Base-by-base conservation (phyloP, 2,329 filamentous ascomycete genomes). In the Epichloe aotearoae region DNA sequence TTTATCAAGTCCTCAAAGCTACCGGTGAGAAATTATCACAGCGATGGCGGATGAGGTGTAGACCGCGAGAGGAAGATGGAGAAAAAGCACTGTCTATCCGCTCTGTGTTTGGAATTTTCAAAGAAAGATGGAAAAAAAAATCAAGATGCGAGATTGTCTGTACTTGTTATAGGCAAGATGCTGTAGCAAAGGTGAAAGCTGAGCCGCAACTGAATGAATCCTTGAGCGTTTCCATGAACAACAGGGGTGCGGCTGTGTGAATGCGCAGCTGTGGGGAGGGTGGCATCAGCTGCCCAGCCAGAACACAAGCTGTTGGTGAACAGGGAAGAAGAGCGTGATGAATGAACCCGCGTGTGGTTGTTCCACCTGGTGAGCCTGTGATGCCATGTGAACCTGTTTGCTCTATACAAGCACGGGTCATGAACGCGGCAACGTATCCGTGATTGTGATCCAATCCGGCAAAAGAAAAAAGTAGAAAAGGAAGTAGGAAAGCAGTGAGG, bases 151-250 rank as follows among this genome's bases (percentile, higher is more conserved):
- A 17, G 23, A 20, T 40, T 23, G 36, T 40, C 19, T 40, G 36
- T 11, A 30, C 20, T 38, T 38, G 15, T 38, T 30, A 19, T 38
- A 37, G 53, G 44, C 17, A 56, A 44, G 5, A 54, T 47, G 38
- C 59, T 15, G 19, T 5, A 26, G 26, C 30, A 26, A 17, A 12
- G 19, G 17, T n/a, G 30, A 36, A 49, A 36, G 37, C 15, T 37
- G 40, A 49, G 40, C 15, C 8, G 40, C 19, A 38, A 30, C 47
- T 49, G 47, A 49, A 44, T 30, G 40, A 37, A 40, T 49, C 19
- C 12, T n/a, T 19, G 15, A 38, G 33, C 33, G 40, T 44, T 49
- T 49, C 40, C 40, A 37, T 34, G 40, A 44, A 37, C 10, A 43
- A 34, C 39, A 36, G 26, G 47, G 19, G 17, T 33, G 8, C 20